Conservation (phyloP, 139 green algal species). For the Micractinium conductrix region DNA sequence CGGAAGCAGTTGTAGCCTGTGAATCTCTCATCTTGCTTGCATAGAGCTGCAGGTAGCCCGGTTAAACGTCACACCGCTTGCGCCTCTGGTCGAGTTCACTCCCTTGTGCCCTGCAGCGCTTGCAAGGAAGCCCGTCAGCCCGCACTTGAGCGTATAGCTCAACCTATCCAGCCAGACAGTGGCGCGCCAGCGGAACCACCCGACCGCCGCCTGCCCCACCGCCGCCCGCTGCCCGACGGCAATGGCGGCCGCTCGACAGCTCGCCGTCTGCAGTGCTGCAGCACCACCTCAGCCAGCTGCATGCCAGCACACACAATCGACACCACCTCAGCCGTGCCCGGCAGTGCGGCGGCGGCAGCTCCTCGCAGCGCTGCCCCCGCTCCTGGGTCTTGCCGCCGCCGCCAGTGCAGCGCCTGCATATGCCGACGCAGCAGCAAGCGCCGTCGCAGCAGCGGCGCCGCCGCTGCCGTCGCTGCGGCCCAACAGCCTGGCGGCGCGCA, state of each 20-base stretch:
- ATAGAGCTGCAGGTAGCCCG: too few species aligned
- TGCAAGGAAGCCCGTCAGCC: too few species aligned
- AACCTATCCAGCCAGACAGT: too few species aligned
- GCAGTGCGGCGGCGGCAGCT: not conserved
- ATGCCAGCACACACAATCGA: not conserved
- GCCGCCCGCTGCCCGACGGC: not conserved
- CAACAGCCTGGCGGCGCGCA: slow-evolving; percentile 14
- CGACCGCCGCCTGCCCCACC: not conserved
- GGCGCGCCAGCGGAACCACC: too few species aligned
- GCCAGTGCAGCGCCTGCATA: not conserved
- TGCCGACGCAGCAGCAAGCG: not conserved
- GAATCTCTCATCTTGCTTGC: too few species aligned
- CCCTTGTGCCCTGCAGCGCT: too few species aligned
- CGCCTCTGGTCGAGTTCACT: too few species aligned
- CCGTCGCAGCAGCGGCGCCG: not conserved
- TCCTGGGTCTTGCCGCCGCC: not conserved
- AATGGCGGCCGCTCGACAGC: not conserved
- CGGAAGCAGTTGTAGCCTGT: too few species aligned
- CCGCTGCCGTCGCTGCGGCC: not conserved
- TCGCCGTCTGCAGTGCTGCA: not conserved
- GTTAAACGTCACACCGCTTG: too few species aligned
- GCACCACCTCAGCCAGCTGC: not conserved
- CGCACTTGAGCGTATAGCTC: too few species aligned
- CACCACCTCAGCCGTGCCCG: not conserved
- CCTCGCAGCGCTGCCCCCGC: not conserved